Percentiles rank a stretch among this genome's conserved stretches.
Conservation (phyloP, 2,329 filamentous ascomycete species). For the Aspergillus uvarum region DNA sequence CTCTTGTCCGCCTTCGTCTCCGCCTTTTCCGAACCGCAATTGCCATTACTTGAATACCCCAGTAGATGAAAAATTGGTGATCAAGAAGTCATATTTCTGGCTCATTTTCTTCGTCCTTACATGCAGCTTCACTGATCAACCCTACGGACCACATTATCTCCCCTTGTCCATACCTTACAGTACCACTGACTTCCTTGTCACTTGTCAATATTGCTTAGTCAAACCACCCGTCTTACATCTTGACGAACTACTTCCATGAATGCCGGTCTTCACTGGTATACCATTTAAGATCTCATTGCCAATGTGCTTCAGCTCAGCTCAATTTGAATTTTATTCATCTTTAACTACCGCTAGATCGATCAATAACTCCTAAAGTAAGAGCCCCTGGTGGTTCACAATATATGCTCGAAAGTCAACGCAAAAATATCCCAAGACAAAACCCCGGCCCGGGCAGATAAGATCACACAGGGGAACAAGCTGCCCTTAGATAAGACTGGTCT, state of each 20-base stretch:
- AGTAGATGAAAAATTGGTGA: too few relatives aligned
- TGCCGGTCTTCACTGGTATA: not conserved
- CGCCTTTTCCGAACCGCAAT: not conserved
- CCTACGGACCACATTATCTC: too few relatives aligned
- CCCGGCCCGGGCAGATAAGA: not conserved
- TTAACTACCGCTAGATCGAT: not conserved
- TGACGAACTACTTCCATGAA: too few relatives aligned
- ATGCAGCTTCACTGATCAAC: too few relatives aligned
- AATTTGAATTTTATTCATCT: not conserved
- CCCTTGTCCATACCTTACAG: too few relatives aligned
- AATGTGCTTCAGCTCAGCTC: not conserved
- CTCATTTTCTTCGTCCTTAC: too few relatives aligned
- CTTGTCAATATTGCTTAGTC: too few relatives aligned
- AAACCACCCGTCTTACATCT: too few relatives aligned
- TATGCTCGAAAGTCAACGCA: not conserved
- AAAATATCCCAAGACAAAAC: not conserved
- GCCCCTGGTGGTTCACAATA: not conserved
- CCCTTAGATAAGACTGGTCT: conserved; percentile 20
- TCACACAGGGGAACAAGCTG: not conserved
- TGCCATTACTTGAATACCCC: too few relatives aligned
- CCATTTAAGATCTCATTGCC: not conserved
- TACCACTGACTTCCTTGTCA: too few relatives aligned
- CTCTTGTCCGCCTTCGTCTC: not conserved
- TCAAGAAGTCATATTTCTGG: too few relatives aligned
- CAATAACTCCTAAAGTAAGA: not conserved